Evolutionary conservation across 192 early-diverging fungal species (phyloP).

Genomic region (Tieghemiomyces parasiticus): DNA sequence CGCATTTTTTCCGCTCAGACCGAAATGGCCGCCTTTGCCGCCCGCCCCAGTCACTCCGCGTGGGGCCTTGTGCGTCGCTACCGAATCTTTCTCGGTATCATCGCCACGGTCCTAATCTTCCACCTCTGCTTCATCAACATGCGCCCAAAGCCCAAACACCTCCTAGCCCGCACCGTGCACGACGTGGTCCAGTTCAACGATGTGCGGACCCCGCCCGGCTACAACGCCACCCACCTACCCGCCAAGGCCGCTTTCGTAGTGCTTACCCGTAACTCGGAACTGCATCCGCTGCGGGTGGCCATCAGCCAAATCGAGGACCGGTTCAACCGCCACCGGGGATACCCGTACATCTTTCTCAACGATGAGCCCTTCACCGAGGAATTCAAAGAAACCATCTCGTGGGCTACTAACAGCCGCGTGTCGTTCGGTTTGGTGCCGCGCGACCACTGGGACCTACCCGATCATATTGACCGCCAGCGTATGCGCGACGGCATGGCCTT

Average conservation of each 20-base stretch:
- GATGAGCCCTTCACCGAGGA: conserved; percentile 45
- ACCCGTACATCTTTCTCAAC: conserved; percentile 61
- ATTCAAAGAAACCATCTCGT: conserved; percentile 31
- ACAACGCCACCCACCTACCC: not conserved
- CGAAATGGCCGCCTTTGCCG: too few species aligned
- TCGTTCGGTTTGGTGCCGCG: conserved; percentile 44
- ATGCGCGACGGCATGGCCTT: conserved; percentile 30
- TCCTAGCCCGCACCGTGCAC: not conserved
- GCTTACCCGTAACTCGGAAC: conserved; percentile 54
- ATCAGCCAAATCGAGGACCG: conserved; percentile 58
- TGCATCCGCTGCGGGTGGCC: conserved; percentile 36
- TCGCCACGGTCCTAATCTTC: not conserved
- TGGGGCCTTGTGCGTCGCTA: not conserved
- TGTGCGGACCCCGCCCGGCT: not conserved
- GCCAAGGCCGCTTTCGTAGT: conserved; percentile 46
- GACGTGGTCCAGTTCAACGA: not conserved
- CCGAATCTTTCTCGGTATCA: not conserved
- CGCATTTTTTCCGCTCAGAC: too few species aligned
- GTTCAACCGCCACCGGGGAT: conserved; percentile 44
- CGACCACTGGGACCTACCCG: conserved; percentile 60
- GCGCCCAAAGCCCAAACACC: not conserved
- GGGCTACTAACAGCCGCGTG: conserved; percentile 34
- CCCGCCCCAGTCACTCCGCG: not conserved
- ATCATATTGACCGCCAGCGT: conserved; percentile 42
- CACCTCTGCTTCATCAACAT: not conserved